These are phyloP conservation scores for Daldinia bambusicola DNA, from an alignment of 495 filamentous ascomycete species.

Conservation along the genomic window DNA sequence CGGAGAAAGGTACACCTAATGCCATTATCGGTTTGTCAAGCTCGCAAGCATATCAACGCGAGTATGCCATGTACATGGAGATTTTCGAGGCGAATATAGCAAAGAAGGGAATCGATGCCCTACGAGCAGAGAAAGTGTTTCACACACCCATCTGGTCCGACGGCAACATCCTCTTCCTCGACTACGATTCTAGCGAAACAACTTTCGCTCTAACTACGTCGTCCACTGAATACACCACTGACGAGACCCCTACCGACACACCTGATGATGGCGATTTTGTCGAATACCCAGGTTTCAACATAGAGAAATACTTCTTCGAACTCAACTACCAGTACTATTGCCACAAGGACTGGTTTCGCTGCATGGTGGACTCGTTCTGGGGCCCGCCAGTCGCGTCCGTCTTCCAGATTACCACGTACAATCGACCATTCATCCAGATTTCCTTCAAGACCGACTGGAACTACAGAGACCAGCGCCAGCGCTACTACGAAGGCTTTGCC, in stretches of 20 bases:
- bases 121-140: background rate
- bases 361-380: conserved; percentile 24
- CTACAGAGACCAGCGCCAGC: background rate
- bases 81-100: background rate
- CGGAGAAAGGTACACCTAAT: background rate
- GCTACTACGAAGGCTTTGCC: conserved; percentile 3
- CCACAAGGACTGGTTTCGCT: conserved; percentile 15
- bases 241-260: background rate
- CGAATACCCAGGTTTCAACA: background rate
- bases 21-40: background rate
- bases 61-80: background rate
- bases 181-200: background rate
- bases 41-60: background rate
- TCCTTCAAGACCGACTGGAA: background rate
- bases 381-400: conserved; percentile 5
- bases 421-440: conserved; percentile 22
- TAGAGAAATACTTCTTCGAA: conserved; percentile 6
- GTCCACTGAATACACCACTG: no score
- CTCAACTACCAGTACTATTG: conserved; percentile 13
- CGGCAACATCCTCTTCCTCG: background rate
- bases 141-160: background rate
- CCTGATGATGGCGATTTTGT: background rate
- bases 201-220: no score
- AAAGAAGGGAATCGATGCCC: background rate
- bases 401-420: background rate